Base-by-base conservation (phyloP, 1,139 yeast genomes). In the Debaryomyces robertsiae region DNA sequence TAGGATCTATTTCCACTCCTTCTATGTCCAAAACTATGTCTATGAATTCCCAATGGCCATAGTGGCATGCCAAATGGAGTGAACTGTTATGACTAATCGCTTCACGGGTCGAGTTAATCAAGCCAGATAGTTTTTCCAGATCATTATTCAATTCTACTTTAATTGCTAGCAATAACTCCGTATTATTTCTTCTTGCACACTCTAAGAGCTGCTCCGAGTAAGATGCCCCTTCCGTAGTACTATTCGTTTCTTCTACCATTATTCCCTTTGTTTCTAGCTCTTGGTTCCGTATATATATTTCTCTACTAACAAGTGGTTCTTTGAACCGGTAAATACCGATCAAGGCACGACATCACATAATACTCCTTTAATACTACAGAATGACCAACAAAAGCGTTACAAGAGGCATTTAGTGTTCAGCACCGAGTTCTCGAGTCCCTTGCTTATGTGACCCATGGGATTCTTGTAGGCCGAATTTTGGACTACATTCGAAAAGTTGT, bases 1-100 rank as follows among this genome's bases (percentile, higher is more conserved):
- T 61, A 0, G 95, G 93, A 58, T 93, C 96, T 31, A 91, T 82
- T 53, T 90, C 96, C 17, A 91, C 91, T 2, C 95, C 97, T 46
- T 87, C 95, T 43, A 84, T 82, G 59, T 93, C 98, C 47, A 93
- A 73, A 22, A 93, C 69, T 36, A 75, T 68, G 57, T 93, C 98
- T 57, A 93, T 71, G 32, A 88, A 88, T 54, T 90, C 97, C 79
- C 85, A 87, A 44, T 89, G 79, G 2, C 98, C 98, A 50, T 80
- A 74, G 46, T 73, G 75, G 30, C 95, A 85, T 18, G 95, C 89
- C 38, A 93, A 63, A 63, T 93, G 98, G 38, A 93, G 71, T 3
- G 94, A 79, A 1, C 90, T 70, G 67, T 89, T 89, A n/a, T 90
- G 88, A 31, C 90, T 73, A 40, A 73, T 69, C 24, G 94, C 78